Evolutionary conservation across 768 basidiomycete species (phyloP).

Genomic region (Xerocomus potaroensis): DNA sequence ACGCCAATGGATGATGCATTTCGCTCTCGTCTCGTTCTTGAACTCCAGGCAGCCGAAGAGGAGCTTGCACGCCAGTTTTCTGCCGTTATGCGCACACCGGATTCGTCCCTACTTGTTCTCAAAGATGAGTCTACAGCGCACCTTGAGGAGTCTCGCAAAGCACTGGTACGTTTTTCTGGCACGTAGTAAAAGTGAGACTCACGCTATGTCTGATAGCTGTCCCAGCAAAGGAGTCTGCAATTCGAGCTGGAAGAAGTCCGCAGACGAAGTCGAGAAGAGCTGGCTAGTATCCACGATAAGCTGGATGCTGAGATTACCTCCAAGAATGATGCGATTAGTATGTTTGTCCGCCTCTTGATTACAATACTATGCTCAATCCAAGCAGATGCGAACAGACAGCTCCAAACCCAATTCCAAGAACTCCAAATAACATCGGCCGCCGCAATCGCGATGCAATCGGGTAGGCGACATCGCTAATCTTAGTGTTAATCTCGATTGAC

Average conservation of each 20-base stretch:
- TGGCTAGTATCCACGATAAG: slow-evolving; percentile 49
- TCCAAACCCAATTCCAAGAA: slow-evolving; percentile 59
- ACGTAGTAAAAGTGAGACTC: not conserved
- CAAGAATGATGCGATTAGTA: slow-evolving; percentile 60
- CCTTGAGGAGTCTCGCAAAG: slow-evolving; percentile 67
- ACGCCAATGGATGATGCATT: slow-evolving; percentile 57
- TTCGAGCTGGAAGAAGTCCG: slow-evolving; percentile 63
- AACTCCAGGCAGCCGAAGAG: slow-evolving; percentile 60
- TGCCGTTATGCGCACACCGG: slow-evolving; percentile 29
- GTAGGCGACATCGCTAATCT: slow-evolving; percentile 29
- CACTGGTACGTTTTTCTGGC: slow-evolving; percentile 44
- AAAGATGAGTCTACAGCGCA: slow-evolving; percentile 31
- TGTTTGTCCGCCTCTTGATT: slow-evolving; percentile 11
- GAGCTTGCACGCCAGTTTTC: slow-evolving; percentile 22
- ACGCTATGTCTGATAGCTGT: slow-evolving; percentile 38
- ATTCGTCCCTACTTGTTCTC: slow-evolving; percentile 40
- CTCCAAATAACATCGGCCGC: slow-evolving; percentile 56
- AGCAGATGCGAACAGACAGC: slow-evolving; percentile 53
- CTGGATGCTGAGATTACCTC: slow-evolving; percentile 47
- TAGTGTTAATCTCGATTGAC: not conserved
- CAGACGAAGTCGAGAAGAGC: slow-evolving; percentile 61
- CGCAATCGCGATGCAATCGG: slow-evolving; percentile 55
- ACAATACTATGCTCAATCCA: not conserved
- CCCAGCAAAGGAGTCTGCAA: slow-evolving; percentile 61
- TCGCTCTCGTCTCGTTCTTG: slow-evolving; percentile 56